Percentiles rank a stretch among this genome's conserved stretches.
Conservation (phyloP, 108 stramenopile species). For the Skeletonema tropicum region DNA sequence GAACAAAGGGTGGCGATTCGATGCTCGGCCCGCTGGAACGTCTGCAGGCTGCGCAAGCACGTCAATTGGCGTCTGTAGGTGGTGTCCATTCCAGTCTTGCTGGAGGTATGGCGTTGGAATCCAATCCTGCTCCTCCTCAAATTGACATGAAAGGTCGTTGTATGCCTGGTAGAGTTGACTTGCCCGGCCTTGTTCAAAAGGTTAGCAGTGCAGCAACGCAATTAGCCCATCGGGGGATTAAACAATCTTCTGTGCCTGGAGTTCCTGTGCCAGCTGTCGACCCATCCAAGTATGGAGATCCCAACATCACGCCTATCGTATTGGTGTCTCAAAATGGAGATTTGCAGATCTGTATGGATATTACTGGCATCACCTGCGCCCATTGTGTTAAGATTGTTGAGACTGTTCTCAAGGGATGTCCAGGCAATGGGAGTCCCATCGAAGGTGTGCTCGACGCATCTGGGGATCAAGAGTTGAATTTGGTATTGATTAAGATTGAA, state of each 20-base stretch:
- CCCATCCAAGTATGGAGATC: constrained; percentile 72
- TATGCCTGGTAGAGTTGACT: constrained; percentile 71
- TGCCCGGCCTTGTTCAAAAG: constrained; percentile 69
- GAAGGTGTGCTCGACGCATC: constrained; percentile 85
- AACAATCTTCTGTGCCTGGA: neutral
- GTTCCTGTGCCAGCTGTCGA: neutral
- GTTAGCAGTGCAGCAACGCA: constrained; percentile 78
- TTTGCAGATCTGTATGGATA: constrained; percentile 76
- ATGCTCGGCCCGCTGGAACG: constrained; percentile 53
- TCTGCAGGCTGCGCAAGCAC: constrained; percentile 71
- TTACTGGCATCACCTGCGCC: constrained; percentile 88
- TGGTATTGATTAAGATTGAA: constrained; percentile 78
- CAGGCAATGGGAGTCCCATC: constrained; percentile 85
- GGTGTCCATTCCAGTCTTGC: constrained; percentile 45
- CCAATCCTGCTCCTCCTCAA: constrained; percentile 39
- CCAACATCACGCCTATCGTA: constrained; percentile 76
- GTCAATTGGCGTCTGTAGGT: constrained; percentile 61
- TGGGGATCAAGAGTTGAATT: constrained; percentile 67
- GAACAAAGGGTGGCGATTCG: neutral
- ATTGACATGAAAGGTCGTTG: constrained; percentile 76
- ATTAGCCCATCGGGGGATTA: constrained; percentile 73
- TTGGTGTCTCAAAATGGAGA: constrained; percentile 68
- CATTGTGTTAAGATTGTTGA: constrained; percentile 93
- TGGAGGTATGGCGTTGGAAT: neutral
- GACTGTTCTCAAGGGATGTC: constrained; percentile 87